Conservation (phyloP, 1,284 basidiomycete genomes). For the Moniliella sp. region DNA sequence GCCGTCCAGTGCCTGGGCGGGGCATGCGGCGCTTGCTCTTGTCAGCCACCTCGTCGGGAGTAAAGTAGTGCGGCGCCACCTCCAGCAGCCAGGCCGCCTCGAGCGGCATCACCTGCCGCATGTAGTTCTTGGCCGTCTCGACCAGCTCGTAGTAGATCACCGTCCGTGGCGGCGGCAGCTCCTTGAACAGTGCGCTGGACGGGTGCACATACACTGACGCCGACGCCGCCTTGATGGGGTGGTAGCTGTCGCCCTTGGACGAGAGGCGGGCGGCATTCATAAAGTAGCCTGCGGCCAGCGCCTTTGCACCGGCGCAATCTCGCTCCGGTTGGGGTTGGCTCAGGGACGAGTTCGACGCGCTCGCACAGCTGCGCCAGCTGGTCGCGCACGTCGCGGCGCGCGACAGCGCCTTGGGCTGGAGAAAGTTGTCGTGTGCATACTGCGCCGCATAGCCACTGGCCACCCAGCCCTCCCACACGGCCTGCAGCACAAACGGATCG, state of each 20-base stretch:
- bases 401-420: constrained; percentile 84
- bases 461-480: constrained; percentile 96
- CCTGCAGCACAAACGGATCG: constrained; percentile 86
- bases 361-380: constrained; percentile 86
- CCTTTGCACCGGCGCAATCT: constrained; percentile 83
- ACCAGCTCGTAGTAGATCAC: constrained; percentile 78
- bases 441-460: constrained; percentile 64
- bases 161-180: constrained; percentile 68
- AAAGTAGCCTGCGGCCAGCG: constrained; percentile 81
- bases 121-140: constrained; percentile 41
- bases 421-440: constrained; percentile 49
- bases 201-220: constrained; percentile 80
- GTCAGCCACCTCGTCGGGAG: neutral
- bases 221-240: constrained; percentile 78
- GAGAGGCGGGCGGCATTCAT: constrained; percentile 49
- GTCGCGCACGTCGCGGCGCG: constrained; percentile 84
- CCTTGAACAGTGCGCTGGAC: constrained; percentile 77
- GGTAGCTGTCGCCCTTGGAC: constrained; percentile 40
- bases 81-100: constrained; percentile 80
- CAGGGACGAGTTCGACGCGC: constrained; percentile 75
- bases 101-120: constrained; percentile 86
- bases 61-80: constrained; percentile 31
- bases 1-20: too few species aligned
- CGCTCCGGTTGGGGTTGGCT: constrained; percentile 68
- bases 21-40: neutral